phyloP scores from a whole-genome alignment of 768 basidiomycete species.

The Pleurotus platypus region DNA sequence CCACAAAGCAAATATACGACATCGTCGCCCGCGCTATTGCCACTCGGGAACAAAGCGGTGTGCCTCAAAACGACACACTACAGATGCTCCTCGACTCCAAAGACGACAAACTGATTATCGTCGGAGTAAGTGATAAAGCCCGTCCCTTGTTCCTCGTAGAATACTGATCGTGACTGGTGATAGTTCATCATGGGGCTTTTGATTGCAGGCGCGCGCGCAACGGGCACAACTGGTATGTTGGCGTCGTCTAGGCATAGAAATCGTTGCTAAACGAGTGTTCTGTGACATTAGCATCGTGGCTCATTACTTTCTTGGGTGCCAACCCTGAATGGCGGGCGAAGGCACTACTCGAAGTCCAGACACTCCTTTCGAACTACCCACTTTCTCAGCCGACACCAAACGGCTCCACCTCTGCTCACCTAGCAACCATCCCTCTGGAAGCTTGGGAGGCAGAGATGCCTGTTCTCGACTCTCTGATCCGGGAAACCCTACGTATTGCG shows the following conservation, averaged over 20 bases:
- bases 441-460: conserved; percentile 72
- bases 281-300: conserved; percentile 56
- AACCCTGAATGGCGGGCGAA: conserved; percentile 62
- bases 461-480: conserved; percentile 67
- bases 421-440: conserved; percentile 61
- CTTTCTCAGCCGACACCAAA: conserved; percentile 19
- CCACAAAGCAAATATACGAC: conserved; percentile 75
- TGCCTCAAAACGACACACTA: conserved; percentile 60
- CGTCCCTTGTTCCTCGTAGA: conserved; percentile 12
- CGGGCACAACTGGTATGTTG: conserved; percentile 60
- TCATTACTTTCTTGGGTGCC: conserved; percentile 68
- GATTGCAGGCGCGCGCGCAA: conserved; percentile 78
- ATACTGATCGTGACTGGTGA: conserved; percentile 6
- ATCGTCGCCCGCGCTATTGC: conserved; percentile 58
- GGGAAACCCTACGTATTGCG: conserved; percentile 74
- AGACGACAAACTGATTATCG: conserved; percentile 64
- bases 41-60: conserved; percentile 53
- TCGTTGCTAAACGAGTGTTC: neutral
- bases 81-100: conserved; percentile 71
- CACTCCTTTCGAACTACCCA: conserved; percentile 43
- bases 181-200: conserved; percentile 83
- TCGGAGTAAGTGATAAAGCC: conserved; percentile 51
- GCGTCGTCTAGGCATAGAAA: neutral
- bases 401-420: conserved; percentile 35
- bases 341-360: conserved; percentile 58